phyloP scores from a whole-genome alignment of 2,329 filamentous ascomycete species.

The Fusarium sp. region DNA sequence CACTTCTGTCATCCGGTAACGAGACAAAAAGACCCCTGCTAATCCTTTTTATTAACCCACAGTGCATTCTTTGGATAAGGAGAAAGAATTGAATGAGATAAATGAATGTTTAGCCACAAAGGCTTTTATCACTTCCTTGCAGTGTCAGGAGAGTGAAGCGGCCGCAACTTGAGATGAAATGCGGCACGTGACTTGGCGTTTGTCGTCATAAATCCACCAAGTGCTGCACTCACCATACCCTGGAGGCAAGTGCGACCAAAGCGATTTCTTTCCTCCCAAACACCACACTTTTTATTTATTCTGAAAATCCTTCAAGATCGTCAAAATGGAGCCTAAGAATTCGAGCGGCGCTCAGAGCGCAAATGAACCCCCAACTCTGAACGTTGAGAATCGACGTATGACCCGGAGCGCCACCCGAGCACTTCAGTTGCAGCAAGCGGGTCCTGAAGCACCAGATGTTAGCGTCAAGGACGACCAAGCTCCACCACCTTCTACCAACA shows the following conservation, averaged over 20 bases:
- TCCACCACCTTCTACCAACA: background rate
- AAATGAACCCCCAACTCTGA: background rate
- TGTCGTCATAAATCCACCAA: background rate
- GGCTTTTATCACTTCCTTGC: background rate
- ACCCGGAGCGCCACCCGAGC: background rate
- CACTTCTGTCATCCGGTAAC: too few species aligned
- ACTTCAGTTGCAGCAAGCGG: background rate
- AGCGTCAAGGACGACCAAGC: background rate
- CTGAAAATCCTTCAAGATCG: background rate
- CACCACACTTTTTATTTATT: background rate
- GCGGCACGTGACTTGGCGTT: slow-evolving; percentile 18
- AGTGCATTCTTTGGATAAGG: background rate
- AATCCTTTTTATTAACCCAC: background rate
- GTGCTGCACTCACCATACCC: slow-evolving; percentile 15
- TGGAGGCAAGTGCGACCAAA: slow-evolving; percentile 7
- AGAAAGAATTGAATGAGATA: background rate
- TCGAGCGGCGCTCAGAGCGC: background rate
- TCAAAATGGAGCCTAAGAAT: slow-evolving; percentile 17
- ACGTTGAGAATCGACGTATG: background rate
- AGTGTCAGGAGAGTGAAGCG: background rate
- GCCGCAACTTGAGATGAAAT: background rate
- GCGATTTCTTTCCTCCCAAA: background rate
- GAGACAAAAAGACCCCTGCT: background rate
- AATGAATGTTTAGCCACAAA: background rate
- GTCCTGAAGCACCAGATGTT: background rate